Conservation (phyloP, 345 rosid species). For the Eucalyptus marginata region DNA sequence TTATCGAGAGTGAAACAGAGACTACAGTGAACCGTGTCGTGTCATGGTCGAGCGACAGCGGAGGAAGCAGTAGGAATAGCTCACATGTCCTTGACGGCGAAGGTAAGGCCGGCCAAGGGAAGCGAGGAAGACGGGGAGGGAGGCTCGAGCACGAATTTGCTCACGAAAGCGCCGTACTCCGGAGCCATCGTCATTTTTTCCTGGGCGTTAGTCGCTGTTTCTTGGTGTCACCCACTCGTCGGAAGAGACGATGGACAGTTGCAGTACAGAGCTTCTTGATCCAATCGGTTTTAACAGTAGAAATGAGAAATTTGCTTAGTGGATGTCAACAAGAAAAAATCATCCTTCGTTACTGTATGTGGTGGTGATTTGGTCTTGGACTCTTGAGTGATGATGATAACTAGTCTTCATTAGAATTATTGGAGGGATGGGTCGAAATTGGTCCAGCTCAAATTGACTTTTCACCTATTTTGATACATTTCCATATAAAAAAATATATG, state of each 20-base stretch:
- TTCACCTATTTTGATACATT: background rate
- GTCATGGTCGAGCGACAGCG: background rate
- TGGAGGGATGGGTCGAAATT: rapidly evolving
- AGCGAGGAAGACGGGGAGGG: constrained; percentile 25
- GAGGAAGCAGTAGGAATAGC: background rate
- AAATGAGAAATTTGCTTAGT: background rate
- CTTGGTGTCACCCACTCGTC: background rate
- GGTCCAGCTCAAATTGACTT: background rate
- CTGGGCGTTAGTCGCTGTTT: background rate
- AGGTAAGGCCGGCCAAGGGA: constrained; percentile 55
- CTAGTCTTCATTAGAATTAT: background rate
- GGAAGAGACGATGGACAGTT: background rate
- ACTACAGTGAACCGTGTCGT: background rate
- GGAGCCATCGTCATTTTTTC: constrained; percentile 25
- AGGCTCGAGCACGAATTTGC: constrained; percentile 46
- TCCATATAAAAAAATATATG: no score
- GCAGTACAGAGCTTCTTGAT: background rate
- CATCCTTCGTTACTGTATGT: background rate
- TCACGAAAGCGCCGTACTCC: constrained; percentile 79
- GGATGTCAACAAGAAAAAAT: background rate
- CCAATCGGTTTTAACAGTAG: background rate
- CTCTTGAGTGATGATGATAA: background rate
- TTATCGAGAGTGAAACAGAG: background rate
- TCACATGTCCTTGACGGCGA: constrained; percentile 87
- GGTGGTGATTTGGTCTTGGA: background rate